Base-by-base conservation (phyloP, 2,329 filamentous ascomycete species). In the Aspergillus melleus region DNA sequence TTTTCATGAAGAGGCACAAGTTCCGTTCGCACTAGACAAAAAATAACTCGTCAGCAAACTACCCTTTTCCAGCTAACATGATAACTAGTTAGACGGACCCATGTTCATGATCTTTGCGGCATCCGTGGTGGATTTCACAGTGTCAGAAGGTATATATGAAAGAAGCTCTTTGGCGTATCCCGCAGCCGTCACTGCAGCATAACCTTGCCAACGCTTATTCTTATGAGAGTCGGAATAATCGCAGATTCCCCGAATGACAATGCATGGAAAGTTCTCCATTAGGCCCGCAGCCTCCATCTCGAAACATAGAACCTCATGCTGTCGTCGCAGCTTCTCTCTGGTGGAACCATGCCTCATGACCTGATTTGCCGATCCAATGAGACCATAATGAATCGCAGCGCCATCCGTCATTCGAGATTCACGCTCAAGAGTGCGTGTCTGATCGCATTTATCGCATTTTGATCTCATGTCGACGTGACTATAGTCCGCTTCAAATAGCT, bases 161-260 rank as follows among this genome's bases (percentile, higher is more conserved):
- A 63, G 29, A 10, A 67, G 53, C 49, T 66, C 64, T 32, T 67
- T 68, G 1, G 65, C n/a, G 53, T 64, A 63, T 19, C 53, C 61
- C 16, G 61, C 60, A 6, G 64, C 65, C 42, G 54, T 57, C 2
- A 61, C 11, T 0, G 67, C 66, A 14, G 65, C 61, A 56, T 65
- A 66, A 14, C 55, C 55, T 22, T 64, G 58, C 60, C 58, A 64
- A n/a, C 51, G 11, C 12, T 57, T 46, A 16, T 47, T 61, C 47
- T 64, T 61, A n/a, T 64, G 55, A 2, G 57, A 52, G 29, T 66
- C 61, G 8, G 54, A 51, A 22, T 66, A 66, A 42, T 66, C 52
- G 14, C 54, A 61, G 14, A 66, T 60, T 1, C 64, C 62, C 5
- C 62, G 53, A 9, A 62, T 61, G 14, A 62, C 58, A 47, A 62